phyloP scores from a whole-genome alignment of 1,284 basidiomycete genomes.

The Fomitopsis palustris region DNA sequence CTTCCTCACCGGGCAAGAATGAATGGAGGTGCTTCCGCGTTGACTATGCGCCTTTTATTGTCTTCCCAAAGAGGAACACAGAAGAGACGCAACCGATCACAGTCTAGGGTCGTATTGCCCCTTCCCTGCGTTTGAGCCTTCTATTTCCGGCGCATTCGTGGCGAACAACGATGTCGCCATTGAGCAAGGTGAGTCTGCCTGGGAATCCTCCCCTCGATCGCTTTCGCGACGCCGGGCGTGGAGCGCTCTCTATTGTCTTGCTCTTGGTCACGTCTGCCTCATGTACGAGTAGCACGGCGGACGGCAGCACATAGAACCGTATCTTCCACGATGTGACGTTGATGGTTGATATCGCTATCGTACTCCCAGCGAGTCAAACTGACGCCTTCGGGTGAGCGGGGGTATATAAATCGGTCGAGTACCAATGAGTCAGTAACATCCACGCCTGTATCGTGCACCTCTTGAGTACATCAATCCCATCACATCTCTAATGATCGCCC shows the following conservation, averaged over 20 bases:
- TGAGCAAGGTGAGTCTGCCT: not conserved
- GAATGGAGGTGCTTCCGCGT: not conserved
- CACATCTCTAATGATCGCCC: not conserved
- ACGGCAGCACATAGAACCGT: constrained; percentile 3
- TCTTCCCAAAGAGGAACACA: constrained; percentile 10
- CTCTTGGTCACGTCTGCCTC: constrained; percentile 11
- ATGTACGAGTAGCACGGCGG: constrained; percentile 3
- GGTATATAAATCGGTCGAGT: not conserved
- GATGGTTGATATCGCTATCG: not conserved
- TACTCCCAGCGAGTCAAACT: not conserved
- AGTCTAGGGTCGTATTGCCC: not conserved
- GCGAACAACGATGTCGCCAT: not conserved
- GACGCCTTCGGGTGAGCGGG: not conserved
- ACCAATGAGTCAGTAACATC: not conserved
- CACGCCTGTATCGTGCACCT: not conserved
- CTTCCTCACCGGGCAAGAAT: constrained; percentile 5
- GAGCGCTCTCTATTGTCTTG: constrained; percentile 18
- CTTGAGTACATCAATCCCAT: constrained; percentile 6
- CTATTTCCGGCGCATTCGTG: not conserved
- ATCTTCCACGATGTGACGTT: not conserved
- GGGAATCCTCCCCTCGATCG: not conserved
- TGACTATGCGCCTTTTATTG: constrained; percentile 7
- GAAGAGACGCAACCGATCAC: constrained; percentile 5
- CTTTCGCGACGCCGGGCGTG: constrained; percentile 3
- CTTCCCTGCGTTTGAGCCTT: not conserved